Conservation (phyloP, 768 basidiomycete genomes). For the Baorangia bicolor region DNA sequence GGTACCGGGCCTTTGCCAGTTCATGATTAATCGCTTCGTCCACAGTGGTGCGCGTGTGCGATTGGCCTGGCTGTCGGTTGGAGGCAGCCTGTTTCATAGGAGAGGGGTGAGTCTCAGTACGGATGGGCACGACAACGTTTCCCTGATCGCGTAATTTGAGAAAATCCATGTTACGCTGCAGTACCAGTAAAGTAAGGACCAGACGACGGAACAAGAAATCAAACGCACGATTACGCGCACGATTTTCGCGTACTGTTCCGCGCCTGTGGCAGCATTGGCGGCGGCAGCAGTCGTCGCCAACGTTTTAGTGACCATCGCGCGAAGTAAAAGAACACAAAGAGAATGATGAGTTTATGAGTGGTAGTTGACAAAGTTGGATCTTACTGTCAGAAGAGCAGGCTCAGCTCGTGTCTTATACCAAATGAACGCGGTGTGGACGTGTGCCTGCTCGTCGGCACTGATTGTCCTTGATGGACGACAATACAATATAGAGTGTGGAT, state of each 20-base stretch:
- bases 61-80: background rate
- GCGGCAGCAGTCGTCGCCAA: background rate
- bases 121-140: background rate
- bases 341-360: background rate
- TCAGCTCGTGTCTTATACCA: background rate
- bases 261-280: background rate
- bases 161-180: background rate
- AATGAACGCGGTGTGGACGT: background rate
- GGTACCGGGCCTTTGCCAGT: background rate
- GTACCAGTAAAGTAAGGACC: background rate
- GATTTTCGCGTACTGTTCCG: background rate
- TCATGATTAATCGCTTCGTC: conserved; percentile 2
- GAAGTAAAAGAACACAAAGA: background rate
- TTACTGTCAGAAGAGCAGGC: background rate
- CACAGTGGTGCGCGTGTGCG: background rate
- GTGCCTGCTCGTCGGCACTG: background rate
- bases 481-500: no score
- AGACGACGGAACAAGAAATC: background rate
- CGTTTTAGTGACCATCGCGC: background rate
- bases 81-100: background rate
- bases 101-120: background rate
- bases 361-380: background rate
- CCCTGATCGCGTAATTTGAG: background rate
- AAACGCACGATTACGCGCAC: background rate
- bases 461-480: background rate